These are phyloP conservation scores for Globisporangium spiculum DNA, from an alignment of 352 stramenopile genomes.

Conservation along the genomic window DNA sequence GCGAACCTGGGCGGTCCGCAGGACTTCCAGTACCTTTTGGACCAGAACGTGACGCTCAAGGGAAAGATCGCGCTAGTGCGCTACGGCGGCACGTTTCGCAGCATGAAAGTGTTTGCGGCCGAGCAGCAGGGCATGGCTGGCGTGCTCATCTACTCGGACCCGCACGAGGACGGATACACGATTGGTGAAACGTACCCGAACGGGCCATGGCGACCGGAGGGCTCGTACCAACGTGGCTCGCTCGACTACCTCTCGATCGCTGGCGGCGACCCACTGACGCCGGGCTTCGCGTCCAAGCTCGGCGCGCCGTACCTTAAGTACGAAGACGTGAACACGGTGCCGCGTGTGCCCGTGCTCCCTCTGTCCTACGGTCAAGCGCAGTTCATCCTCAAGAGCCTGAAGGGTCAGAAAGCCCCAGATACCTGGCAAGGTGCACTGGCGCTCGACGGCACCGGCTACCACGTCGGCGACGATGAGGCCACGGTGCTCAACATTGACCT, in stretches of 20 bases:
- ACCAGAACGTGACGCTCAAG: constrained; percentile 61
- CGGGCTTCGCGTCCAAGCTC: constrained; percentile 42
- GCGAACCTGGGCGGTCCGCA: constrained; percentile 81
- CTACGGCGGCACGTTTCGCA: constrained; percentile 76
- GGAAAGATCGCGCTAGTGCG: constrained; percentile 83
- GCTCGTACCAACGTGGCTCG: constrained; percentile 84
- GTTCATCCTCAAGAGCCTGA: constrained; percentile 66
- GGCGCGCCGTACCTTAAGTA: constrained; percentile 36
- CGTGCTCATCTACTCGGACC: constrained; percentile 89
- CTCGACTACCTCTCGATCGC: constrained; percentile 77
- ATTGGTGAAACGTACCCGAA: constrained; percentile 71
- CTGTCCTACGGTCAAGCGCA: constrained; percentile 83
- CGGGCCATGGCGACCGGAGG: constrained; percentile 72
- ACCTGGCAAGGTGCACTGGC: constrained; percentile 62
- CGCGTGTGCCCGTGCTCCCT: constrained; percentile 60
- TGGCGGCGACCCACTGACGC: constrained; percentile 68
- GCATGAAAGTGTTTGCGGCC: constrained; percentile 83
- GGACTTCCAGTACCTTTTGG: constrained; percentile 81
- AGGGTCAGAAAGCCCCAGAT: constrained; percentile 47
- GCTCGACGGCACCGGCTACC: constrained; percentile 57
- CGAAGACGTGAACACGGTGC: constrained; percentile 55
- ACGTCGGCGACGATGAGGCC: constrained; percentile 61
- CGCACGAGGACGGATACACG: constrained; percentile 75
- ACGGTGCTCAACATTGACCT: constrained; percentile 67
- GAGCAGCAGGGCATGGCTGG: constrained; percentile 71